Percentiles rank a stretch among this genome's conserved stretches.
Evolutionary conservation across 306 rosid genomes (phyloP).

Genomic region (Bauhinia variegata): DNA sequence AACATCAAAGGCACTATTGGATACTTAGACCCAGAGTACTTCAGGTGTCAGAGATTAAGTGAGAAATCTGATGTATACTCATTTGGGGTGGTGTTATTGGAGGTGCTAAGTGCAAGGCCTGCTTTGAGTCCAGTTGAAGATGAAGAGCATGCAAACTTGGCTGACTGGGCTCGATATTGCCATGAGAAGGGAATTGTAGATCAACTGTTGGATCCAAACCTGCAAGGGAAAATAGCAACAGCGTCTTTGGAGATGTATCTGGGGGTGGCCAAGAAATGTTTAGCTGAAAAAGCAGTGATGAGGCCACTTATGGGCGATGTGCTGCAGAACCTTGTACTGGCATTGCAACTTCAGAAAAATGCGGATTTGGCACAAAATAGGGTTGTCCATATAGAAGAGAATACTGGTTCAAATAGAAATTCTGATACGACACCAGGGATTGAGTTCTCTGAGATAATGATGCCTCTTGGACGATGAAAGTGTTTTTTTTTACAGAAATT

Average conservation of each 20-base stretch:
- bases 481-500: background rate
- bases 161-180: slow-evolving; percentile 43
- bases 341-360: slow-evolving; percentile 54
- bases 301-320: slow-evolving; percentile 60
- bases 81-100: slow-evolving; percentile 51
- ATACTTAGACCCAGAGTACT: slow-evolving; percentile 50
- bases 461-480: slow-evolving; percentile 42
- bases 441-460: slow-evolving; percentile 47
- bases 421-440: slow-evolving; percentile 53
- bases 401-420: slow-evolving; percentile 19
- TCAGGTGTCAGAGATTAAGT: slow-evolving; percentile 28
- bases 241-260: slow-evolving; percentile 45
- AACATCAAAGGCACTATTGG: slow-evolving; percentile 46
- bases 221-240: slow-evolving; percentile 36
- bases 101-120: slow-evolving; percentile 42
- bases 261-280: slow-evolving; percentile 51
- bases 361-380: background rate
- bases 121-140: slow-evolving; percentile 31
- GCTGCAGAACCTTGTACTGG: slow-evolving; percentile 41
- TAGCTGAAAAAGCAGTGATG: slow-evolving; percentile 46
- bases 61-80: slow-evolving; percentile 55
- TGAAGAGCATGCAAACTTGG: slow-evolving; percentile 41
- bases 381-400: background rate
- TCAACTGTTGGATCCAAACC: slow-evolving; percentile 44
- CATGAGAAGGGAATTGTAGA: slow-evolving; percentile 28